A percentile compares a stretch with the other conserved stretches of the same genome.
These are phyloP conservation scores for Rhodotorula paludigena DNA, from an alignment of 768 basidiomycete genomes.

Conservation along the genomic window DNA sequence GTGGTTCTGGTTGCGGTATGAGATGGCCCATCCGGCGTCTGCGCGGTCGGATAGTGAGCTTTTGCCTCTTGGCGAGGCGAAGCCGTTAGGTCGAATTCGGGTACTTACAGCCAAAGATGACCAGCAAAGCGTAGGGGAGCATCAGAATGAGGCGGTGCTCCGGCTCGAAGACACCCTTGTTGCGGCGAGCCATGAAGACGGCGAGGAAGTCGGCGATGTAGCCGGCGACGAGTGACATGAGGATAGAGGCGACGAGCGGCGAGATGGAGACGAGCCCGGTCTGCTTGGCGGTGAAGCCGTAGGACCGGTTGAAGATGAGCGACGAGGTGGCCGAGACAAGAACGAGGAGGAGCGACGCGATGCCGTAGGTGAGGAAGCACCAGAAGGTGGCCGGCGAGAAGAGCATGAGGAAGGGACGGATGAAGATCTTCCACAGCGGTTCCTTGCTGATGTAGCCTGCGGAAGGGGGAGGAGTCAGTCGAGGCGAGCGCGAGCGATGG, in stretches of 20 bases:
- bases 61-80: no score
- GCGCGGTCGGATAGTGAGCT: not conserved
- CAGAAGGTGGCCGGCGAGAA: not conserved
- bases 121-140: conserved; percentile 73
- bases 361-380: conserved; percentile 6
- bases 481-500: no score
- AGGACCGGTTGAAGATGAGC: not conserved
- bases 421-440: conserved; percentile 6
- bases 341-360: not conserved
- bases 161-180: conserved; percentile 15
- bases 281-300: not conserved
- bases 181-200: not conserved
- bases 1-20: not conserved
- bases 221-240: not conserved
- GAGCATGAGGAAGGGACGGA: conserved; percentile 7
- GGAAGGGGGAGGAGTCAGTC: no score
- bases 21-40: not conserved
- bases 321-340: not conserved
- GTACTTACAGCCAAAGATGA: conserved; percentile 55
- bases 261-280: conserved; percentile 5
- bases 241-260: not conserved
- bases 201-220: conserved; percentile 1
- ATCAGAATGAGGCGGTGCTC: conserved; percentile 17
- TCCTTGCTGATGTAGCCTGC: conserved; percentile 6
- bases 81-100: not conserved